Percentiles rank a stretch among this genome's conserved stretches.
Evolutionary conservation across 192 early-diverging fungal genomes (phyloP).

Genomic region (Entophlyctis helioformis): DNA sequence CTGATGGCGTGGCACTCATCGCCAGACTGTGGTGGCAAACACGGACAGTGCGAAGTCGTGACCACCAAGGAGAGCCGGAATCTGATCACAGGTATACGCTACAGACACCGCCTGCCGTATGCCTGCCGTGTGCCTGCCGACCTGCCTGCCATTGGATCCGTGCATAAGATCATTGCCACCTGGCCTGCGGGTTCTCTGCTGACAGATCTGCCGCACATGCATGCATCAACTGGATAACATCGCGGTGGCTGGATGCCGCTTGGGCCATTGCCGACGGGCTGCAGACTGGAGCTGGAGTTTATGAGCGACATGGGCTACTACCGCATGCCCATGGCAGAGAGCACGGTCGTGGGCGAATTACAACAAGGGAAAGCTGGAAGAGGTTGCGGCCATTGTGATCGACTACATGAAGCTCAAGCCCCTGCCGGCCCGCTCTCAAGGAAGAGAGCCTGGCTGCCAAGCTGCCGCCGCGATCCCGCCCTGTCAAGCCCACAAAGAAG

Average conservation of each 20-base stretch:
- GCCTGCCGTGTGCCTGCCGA: background rate
- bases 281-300: conserved; percentile 16
- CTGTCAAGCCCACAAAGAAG: no score
- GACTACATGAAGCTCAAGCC: conserved; percentile 8
- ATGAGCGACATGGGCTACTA: conserved; percentile 18
- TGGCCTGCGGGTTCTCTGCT: background rate
- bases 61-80: no score
- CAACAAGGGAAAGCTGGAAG: conserved; percentile 6
- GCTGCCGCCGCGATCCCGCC: no score
- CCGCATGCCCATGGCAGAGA: conserved; percentile 10
- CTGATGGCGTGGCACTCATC: background rate
- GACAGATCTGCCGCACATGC: no score
- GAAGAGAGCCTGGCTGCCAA: conserved; percentile 19
- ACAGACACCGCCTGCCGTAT: background rate
- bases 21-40: background rate
- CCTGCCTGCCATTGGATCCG: background rate
- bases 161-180: background rate
- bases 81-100: no score
- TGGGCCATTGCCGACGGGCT: background rate
- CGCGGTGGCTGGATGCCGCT: no score
- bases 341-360: conserved; percentile 8
- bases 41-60: no score
- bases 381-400: conserved; percentile 7
- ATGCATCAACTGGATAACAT: background rate
- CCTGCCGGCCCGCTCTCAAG: conserved; percentile 17